phyloP scores from a whole-genome alignment of 352 stramenopile species.

The Nothophytophthora sp. region DNA sequence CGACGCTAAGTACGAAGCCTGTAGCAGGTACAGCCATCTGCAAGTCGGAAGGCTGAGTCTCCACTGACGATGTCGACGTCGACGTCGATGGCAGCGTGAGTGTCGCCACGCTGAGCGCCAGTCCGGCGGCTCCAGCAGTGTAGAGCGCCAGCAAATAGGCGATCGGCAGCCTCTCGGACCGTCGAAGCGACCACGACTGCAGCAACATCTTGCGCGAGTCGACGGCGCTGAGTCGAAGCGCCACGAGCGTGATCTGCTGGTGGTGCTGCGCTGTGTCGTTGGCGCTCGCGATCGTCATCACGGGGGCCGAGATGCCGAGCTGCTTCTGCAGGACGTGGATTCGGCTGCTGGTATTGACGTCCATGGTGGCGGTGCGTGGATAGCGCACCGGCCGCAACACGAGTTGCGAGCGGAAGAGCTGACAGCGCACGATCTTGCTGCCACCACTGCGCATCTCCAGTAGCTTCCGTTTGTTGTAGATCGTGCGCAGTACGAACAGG shows the following conservation, averaged over 20 bases:
- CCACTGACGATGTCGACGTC: neutral
- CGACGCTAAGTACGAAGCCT: constrained; percentile 5
- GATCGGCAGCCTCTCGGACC: neutral
- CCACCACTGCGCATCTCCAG: constrained; percentile 19
- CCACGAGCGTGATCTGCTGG: constrained; percentile 40
- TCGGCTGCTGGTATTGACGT: constrained; percentile 1
- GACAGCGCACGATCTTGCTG: constrained; percentile 34
- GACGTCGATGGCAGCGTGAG: constrained; percentile 3
- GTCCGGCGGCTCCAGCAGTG: constrained; percentile 2
- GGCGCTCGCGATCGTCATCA: constrained; percentile 11
- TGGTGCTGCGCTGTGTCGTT: constrained; percentile 22
- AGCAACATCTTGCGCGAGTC: constrained; percentile 24
- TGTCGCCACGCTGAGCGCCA: constrained; percentile 8
- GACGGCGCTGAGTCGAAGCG: constrained; percentile 24
- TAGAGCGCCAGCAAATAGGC: constrained; percentile 5
- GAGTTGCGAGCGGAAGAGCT: constrained; percentile 32
- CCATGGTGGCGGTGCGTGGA: constrained; percentile 15
- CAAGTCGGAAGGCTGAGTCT: no score
- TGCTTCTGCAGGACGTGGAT: constrained; percentile 20
- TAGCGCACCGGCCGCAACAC: constrained; percentile 18
- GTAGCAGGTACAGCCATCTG: constrained; percentile 1
- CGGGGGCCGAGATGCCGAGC: constrained; percentile 15
- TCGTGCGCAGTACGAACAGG: constrained; percentile 31
- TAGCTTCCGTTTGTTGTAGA: constrained; percentile 34
- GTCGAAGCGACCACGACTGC: constrained; percentile 5